These are phyloP conservation scores for Fraxinus nigra DNA, from an alignment of 305 asterid species.

Conservation along the genomic window DNA sequence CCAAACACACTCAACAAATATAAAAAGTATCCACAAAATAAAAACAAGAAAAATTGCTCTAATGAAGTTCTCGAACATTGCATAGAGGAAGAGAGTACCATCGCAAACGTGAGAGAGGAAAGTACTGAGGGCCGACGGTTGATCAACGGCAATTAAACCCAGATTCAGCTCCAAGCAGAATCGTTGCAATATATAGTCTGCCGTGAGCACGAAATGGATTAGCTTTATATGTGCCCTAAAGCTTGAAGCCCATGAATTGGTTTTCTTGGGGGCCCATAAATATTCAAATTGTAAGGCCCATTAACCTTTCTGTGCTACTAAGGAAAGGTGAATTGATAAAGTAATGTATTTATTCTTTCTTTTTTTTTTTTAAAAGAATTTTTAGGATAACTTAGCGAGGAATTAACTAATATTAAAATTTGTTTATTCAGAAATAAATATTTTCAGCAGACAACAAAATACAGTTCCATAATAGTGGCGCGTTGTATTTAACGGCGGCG, in stretches of 20 bases:
- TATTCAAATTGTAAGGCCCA: neutral
- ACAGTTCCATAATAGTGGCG: neutral
- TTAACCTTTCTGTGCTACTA: neutral
- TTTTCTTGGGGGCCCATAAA: neutral
- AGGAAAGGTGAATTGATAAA: neutral
- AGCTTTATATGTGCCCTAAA: neutral
- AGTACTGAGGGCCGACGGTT: slow-evolving; percentile 8
- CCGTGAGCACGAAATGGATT: neutral
- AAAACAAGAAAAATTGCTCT: neutral
- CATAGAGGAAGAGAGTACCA: slow-evolving; percentile 22
- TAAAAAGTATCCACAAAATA: neutral
- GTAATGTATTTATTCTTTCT: neutral
- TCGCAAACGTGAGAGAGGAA: slow-evolving; percentile 20
- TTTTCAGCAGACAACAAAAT: neutral
- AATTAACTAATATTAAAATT: neutral
- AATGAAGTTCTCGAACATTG: neutral
- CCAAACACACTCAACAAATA: neutral
- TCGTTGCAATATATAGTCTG: neutral
- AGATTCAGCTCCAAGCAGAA: slow-evolving; percentile 7
- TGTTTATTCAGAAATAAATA: neutral
- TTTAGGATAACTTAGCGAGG: neutral
- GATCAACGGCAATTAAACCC: slow-evolving; percentile 23
- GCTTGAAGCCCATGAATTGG: neutral
- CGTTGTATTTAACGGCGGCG: neutral
- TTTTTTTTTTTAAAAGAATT: too few relatives aligned